These are phyloP conservation scores for Dalechampia spathulata DNA, from an alignment of 441 rosid genomes.

Conservation along the genomic window DNA sequence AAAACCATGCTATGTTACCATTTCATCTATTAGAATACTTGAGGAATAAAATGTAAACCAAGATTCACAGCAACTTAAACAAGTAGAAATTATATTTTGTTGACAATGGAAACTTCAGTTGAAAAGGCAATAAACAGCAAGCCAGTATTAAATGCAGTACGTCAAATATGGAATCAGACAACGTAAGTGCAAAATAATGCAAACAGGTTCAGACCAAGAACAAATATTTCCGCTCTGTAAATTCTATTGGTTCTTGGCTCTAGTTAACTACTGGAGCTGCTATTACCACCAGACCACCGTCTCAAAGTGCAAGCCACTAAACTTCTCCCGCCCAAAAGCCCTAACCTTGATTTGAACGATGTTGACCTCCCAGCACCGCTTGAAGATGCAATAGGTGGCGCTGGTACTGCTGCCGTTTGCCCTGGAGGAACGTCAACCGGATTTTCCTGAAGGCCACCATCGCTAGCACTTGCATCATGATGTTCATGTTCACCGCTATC, in stretches of 20 bases:
- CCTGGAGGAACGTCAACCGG: conserved; percentile 36
- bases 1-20: neutral
- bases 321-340: conserved; percentile 42
- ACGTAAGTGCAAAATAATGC: conserved; percentile 22
- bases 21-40: no score
- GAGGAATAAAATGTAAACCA: conserved; percentile 3
- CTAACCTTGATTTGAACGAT: conserved; percentile 49
- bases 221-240: conserved; percentile 9
- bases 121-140: conserved; percentile 30
- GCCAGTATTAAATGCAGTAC: conserved; percentile 28
- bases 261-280: conserved; percentile 32
- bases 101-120: conserved; percentile 26
- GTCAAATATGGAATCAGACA: conserved; percentile 15
- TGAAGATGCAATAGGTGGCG: conserved; percentile 35
- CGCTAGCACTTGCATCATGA: conserved; percentile 44
- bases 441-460: conserved; percentile 47
- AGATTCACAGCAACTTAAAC: conserved; percentile 2
- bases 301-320: conserved; percentile 61
- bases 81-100: conserved; percentile 10
- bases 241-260: conserved; percentile 4
- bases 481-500: no score
- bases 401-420: neutral
- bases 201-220: conserved; percentile 13
- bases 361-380: conserved; percentile 35
- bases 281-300: conserved; percentile 45